A percentile compares a stretch with the other conserved stretches of the same genome.
Evolutionary conservation across 2,329 filamentous ascomycete species (phyloP).

Genomic region (Fusarium zealandicum): DNA sequence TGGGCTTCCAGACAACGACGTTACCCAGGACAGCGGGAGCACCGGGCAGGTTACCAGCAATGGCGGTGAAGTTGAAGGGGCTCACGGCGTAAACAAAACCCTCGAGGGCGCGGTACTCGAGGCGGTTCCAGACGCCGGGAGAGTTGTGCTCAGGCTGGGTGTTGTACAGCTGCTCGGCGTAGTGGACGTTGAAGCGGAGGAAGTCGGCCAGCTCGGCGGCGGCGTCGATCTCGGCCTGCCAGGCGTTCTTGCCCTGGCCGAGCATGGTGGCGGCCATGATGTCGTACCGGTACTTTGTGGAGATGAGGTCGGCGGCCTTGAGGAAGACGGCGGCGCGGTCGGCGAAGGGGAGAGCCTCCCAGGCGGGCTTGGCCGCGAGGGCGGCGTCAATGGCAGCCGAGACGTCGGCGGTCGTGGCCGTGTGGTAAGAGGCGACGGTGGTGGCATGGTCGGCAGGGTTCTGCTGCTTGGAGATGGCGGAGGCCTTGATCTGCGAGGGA

Average conservation of each 20-base stretch:
- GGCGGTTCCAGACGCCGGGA: conserved; percentile 87
- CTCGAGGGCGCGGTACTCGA: conserved; percentile 89
- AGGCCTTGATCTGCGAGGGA: conserved; percentile 66
- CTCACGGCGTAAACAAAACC: conserved; percentile 95
- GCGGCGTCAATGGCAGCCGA: conserved; percentile 82
- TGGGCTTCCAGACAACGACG: conserved; percentile 97
- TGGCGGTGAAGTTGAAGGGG: conserved; percentile 97
- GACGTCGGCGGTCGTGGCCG: conserved; percentile 79
- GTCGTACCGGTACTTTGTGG: conserved; percentile 93
- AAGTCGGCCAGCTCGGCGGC: conserved; percentile 94
- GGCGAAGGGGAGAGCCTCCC: conserved; percentile 86
- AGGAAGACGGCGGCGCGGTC: conserved; percentile 94
- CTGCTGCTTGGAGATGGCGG: conserved; percentile 71
- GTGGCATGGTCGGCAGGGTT: conserved; percentile 84
- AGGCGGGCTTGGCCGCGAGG: conserved; percentile 82
- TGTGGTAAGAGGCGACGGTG: conserved; percentile 83
- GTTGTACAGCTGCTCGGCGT: conserved; percentile 88
- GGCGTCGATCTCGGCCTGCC: conserved; percentile 98
- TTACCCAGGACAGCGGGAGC: conserved; percentile 91
- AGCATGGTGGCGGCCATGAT: conserved; percentile 96
- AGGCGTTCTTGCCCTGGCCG: conserved; percentile 97
- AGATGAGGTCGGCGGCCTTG: conserved; percentile 91
- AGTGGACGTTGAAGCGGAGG: conserved; percentile 91
- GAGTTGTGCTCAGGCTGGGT: conserved; percentile 87
- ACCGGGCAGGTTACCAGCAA: conserved; percentile 84